Evolutionary conservation across 2,329 filamentous ascomycete genomes (phyloP), one percentile per base, ranked within the genome.

Genomic region (Paecilomyces dactylethromorphus): DNA sequence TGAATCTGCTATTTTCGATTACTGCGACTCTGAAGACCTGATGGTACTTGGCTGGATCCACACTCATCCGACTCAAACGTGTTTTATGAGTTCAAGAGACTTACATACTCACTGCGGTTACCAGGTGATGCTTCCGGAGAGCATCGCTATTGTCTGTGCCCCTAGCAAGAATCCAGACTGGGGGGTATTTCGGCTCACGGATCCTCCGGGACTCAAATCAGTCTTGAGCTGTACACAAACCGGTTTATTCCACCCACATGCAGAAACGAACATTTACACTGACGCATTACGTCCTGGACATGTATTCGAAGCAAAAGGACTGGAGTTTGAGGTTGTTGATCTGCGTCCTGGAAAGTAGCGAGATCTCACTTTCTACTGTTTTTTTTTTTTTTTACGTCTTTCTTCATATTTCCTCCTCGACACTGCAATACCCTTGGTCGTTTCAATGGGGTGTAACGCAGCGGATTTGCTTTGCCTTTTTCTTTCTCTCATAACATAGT

Each of bases 31-130:
- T 4, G 85, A 96, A 68, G 90, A 95, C 61, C 76, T 97, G 35
- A 84, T 96, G 73, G 86, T 96, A 56, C 82, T 96, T 4, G 93
- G 93, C 45, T 99, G 94, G 94, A 99, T 99, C 61, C 94, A 99
- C 71, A 99, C 94, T 0, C 94, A 99, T 72, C 94, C 94, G 0
- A 91, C 89, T 0, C 94, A 99, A 76, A 95, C 91, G 0, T 99
- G 94, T 74, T 99, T 99, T 73, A 95, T 99, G 90, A 96, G 91
- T 71, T 94, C 89, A 54, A 82, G 93, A 55, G 94, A 99, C 70
- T 72, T 97, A 64, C 94, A 99, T 71, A 99, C 95, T 0, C 93
- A 96, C 70, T 87, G 88, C 2, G 92, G 92, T 11, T 97, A 97
- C 72, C 94, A 99, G 75, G 87, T 94, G 60, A 97, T 97, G 91